These are phyloP conservation scores for Exophiala sp. DNA, from an alignment of 2,329 filamentous ascomycete species.

Conservation along the genomic window DNA sequence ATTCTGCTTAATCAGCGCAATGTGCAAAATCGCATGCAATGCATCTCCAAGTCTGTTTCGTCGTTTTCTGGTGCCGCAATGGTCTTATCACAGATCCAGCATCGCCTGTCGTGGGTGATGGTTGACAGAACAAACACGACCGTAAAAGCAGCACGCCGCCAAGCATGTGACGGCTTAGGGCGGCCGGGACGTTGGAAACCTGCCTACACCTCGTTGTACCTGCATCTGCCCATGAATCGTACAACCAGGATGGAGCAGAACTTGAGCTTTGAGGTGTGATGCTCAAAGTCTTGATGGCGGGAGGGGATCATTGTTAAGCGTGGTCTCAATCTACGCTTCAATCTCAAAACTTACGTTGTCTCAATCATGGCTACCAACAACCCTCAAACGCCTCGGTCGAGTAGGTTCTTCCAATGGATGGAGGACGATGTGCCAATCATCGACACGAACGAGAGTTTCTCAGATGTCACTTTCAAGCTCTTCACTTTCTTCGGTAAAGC, in stretches of 20 bases:
- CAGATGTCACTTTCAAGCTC: constrained; percentile 40
- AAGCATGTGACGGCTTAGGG: too few relatives aligned
- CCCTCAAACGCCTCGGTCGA: constrained; percentile 25
- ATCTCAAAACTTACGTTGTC: constrained; percentile 22
- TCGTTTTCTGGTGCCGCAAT: background rate
- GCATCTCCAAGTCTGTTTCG: too few relatives aligned
- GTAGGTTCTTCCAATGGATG: constrained; percentile 15
- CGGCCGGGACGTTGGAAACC: too few relatives aligned
- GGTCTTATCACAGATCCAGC: background rate
- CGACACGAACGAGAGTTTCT: constrained; percentile 38
- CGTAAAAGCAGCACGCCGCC: too few relatives aligned
- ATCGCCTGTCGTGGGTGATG: background rate
- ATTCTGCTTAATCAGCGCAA: too few relatives aligned
- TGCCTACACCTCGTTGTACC: too few relatives aligned
- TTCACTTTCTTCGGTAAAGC: constrained; percentile 40
- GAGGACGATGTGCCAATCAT: constrained; percentile 38
- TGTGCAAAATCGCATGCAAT: too few relatives aligned
- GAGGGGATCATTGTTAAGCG: constrained; percentile 7
- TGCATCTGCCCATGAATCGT: too few relatives aligned
- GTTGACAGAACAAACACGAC: too few relatives aligned
- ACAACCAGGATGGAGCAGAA: too few relatives aligned
- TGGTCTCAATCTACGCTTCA: constrained; percentile 15
- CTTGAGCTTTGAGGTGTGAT: too few relatives aligned
- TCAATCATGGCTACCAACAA: constrained; percentile 12
- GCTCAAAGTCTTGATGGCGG: too few relatives aligned